Evolutionary conservation across 2,329 filamentous ascomycete genomes (phyloP), one percentile per base, ranked within the genome.

Genomic region (Penicillium hesseltinei): DNA sequence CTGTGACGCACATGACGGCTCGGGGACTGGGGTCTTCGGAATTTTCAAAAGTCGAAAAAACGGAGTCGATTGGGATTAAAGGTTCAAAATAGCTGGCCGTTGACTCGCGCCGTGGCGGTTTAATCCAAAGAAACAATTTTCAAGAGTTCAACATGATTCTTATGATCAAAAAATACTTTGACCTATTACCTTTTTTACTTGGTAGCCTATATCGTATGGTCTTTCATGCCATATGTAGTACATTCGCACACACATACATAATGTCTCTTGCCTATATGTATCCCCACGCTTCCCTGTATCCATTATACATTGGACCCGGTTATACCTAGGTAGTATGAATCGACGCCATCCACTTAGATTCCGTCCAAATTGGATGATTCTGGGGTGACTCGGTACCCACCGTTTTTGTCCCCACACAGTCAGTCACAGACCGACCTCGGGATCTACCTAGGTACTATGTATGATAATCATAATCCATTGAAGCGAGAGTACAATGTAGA

Each of bases 91-190:
- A 73, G 70, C 69, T 73, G 71, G 69, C 72, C 72, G 68, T 69
- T 71, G 68, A 71, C 71, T 74, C 72, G 70, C 68, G 66, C 72
- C 71, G 72, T 73, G 69, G 72, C 73, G 73, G 69, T 74, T 75
- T 75, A 75, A 75, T 73, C 69, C 72, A 74, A 73, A 66, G 52
- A 69, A 73, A 70, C 69, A 66, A 67, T 70, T 67, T 70, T 68
- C 65, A 66, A 70, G 69, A 72, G 66, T 72, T 72, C 67, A 71
- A 63, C 69, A 71, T 70, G 68, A 71, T 56, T 66, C 63, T 66
- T 66, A 67, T 65, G 65, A 66, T 66, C 59, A 65, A 63, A 59
- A 62, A 65, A 56, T 53, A 47, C 42, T 56, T 52, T 53, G 54
- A 59, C 66, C 60, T 54, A 60, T 64, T 47, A 63, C 61, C 54